Evolutionary conservation across 768 basidiomycete species (phyloP).

Genomic region (Lactarius sp.): DNA sequence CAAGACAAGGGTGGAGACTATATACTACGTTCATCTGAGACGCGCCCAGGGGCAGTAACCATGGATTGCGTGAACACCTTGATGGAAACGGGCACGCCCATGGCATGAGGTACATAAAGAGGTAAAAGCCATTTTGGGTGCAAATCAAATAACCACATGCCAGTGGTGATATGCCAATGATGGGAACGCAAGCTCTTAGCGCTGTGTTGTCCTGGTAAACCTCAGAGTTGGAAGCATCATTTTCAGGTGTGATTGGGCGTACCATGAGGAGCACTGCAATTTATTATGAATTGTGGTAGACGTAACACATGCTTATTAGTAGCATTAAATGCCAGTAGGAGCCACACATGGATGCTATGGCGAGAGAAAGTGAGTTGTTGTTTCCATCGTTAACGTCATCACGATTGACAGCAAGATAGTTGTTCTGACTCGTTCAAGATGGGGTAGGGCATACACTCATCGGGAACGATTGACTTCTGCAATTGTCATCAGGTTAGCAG

Average conservation of each 20-base stretch:
- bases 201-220: not conserved
- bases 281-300: not conserved
- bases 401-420: too few relatives aligned
- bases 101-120: not conserved
- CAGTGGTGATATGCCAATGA: not conserved
- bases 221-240: not conserved
- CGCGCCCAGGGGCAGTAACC: not conserved
- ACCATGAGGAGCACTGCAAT: not conserved
- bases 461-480: too few relatives aligned
- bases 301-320: not conserved
- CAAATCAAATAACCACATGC: not conserved
- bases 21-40: not conserved
- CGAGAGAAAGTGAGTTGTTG: too few relatives aligned
- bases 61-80: not conserved
- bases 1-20: not conserved
- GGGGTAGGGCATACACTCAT: too few relatives aligned
- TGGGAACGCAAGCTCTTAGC: not conserved
- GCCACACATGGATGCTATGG: too few relatives aligned
- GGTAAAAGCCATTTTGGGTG: not conserved
- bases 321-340: too few relatives aligned
- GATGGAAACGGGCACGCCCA: not conserved
- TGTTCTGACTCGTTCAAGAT: too few relatives aligned
- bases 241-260: not conserved
- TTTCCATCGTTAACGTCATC: too few relatives aligned
- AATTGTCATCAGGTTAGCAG: too few relatives aligned